Conservation (phyloP, 176 grass and related monocot genomes). For the Oryza rufipogon region DNA sequence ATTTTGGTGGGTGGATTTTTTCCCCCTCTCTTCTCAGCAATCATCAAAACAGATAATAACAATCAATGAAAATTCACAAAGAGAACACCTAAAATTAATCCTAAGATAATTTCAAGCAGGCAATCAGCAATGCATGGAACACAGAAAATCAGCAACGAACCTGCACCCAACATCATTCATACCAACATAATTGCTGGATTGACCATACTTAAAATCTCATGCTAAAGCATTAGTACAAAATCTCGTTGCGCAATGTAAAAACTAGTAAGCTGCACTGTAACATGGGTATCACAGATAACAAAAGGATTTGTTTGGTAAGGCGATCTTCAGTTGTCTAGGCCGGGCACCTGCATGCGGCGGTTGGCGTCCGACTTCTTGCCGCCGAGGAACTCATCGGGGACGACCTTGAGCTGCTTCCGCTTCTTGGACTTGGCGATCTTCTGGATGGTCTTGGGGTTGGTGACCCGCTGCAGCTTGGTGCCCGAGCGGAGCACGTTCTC, state of each 20-base stretch:
- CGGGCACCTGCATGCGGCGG: conserved; percentile 49
- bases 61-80: no score
- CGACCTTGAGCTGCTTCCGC: conserved; percentile 71
- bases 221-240: conserved; percentile 40
- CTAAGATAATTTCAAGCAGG: not conserved
- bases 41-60: no score
- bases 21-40: no score
- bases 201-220: conserved; percentile 8
- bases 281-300: conserved; percentile 6
- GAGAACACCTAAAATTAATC: no score
- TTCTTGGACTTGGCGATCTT: conserved; percentile 96
- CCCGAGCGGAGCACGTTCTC: conserved; percentile 83
- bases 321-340: conserved; percentile 47
- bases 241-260: not conserved
- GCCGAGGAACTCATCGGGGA: conserved; percentile 77
- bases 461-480: conserved; percentile 82
- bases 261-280: not conserved
- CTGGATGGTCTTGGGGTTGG: conserved; percentile 95
- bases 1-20: no score
- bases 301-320: not conserved
- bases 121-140: no score
- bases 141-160: no score
- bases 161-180: not conserved
- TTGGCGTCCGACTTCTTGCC: conserved; percentile 55
- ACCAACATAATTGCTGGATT: conserved; percentile 14